Evolutionary conservation across 1,139 yeast genomes (phyloP).

Genomic region (Suhomyces panamericanus): DNA sequence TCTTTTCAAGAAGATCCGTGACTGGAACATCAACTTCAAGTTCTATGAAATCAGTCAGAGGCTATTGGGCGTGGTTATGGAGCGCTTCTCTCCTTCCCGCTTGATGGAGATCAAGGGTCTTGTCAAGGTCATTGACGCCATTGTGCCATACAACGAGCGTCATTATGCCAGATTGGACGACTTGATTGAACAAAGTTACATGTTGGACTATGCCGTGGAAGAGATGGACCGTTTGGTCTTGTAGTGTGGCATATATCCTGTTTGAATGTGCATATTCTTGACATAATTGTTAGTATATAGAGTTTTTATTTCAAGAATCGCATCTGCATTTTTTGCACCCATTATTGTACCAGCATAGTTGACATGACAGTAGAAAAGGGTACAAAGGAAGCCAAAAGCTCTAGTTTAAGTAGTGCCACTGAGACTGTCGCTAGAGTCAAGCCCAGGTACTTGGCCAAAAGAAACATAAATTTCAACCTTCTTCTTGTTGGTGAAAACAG

Average conservation of each 20-base stretch:
- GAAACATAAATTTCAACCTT: slow-evolving; percentile 29
- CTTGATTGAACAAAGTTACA: slow-evolving; percentile 78
- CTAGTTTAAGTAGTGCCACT: neutral
- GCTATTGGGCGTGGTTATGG: slow-evolving; percentile 63
- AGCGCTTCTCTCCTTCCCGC: slow-evolving; percentile 51
- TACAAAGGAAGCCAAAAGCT: neutral
- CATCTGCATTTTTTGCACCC: slow-evolving; percentile 2
- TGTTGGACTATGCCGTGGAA: slow-evolving; percentile 79
- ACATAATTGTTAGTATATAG: too few species aligned
- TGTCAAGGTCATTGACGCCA: slow-evolving; percentile 65
- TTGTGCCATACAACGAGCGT: slow-evolving; percentile 84
- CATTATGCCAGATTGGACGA: slow-evolving; percentile 77
- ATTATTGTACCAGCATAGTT: neutral
- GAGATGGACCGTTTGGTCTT: slow-evolving; percentile 50
- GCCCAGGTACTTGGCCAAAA: neutral
- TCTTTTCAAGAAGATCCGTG: slow-evolving; percentile 75
- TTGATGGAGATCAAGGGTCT: slow-evolving; percentile 68
- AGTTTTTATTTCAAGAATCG: neutral
- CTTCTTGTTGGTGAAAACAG: slow-evolving; percentile 38
- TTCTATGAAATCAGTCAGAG: slow-evolving; percentile 81
- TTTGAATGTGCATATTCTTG: neutral
- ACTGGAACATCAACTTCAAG: slow-evolving; percentile 91
- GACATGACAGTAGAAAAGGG: neutral
- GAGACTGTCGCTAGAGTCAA: neutral
- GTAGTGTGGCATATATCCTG: neutral